A percentile compares a stretch with the other conserved stretches of the same genome.
Conservation (phyloP, 768 basidiomycete genomes). For the Dacryopinax primogenitus region DNA sequence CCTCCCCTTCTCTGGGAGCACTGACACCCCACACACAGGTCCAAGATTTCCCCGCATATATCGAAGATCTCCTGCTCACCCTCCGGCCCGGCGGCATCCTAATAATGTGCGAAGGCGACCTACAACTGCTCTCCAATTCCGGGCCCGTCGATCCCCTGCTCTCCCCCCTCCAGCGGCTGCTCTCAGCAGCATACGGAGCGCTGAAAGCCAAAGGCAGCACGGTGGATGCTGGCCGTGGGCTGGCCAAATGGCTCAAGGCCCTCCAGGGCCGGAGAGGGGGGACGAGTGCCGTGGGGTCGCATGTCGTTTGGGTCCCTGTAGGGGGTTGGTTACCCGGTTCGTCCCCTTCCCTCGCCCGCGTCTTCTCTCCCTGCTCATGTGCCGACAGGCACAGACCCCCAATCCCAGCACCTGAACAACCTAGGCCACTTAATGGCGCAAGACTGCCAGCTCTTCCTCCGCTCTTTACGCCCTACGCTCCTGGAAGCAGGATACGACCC, state of each 20-base stretch:
- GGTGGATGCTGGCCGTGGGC: neutral
- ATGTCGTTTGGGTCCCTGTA: neutral
- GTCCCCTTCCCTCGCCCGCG: neutral
- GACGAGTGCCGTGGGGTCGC: neutral
- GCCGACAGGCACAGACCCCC: neutral
- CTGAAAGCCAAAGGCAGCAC: neutral
- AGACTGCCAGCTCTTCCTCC: neutral
- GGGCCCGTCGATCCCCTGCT: neutral
- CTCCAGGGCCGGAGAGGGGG: neutral
- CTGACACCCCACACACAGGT: neutral
- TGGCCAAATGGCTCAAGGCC: neutral
- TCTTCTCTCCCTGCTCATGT: neutral
- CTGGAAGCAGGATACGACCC: neutral
- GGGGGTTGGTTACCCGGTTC: neutral
- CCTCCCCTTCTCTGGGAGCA: neutral
- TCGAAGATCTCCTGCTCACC: conserved; percentile 5
- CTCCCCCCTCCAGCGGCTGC: neutral
- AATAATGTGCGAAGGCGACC: conserved; percentile 8
- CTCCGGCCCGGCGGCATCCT: conserved; percentile 11
- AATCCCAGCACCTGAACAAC: neutral
- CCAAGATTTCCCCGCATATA: conserved; percentile 8
- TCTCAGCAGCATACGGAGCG: neutral
- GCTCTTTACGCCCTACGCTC: neutral
- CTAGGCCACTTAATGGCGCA: neutral
- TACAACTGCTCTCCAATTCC: neutral